Percentiles rank a stretch among this genome's conserved stretches.
Evolutionary conservation across 345 rosid species (phyloP).

Genomic region (Rhizophora apiculata): DNA sequence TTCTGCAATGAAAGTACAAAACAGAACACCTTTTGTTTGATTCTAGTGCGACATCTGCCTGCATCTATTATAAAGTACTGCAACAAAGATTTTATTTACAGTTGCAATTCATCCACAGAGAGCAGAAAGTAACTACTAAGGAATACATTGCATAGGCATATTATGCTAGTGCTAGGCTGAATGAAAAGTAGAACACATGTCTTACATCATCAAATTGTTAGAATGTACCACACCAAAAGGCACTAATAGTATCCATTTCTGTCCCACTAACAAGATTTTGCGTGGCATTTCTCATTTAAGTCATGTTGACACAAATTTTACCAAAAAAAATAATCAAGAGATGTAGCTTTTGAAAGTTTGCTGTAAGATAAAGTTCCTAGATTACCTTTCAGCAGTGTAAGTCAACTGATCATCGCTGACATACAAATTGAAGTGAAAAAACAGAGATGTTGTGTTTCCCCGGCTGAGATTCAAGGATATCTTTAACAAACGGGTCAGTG

Average conservation of each 20-base stretch:
- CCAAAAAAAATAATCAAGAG: neutral
- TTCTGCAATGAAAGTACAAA: too few relatives aligned
- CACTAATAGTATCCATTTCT: neutral
- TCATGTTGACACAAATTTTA: neutral
- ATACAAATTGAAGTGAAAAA: slow-evolving; percentile 61
- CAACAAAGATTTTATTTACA: too few relatives aligned
- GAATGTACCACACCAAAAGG: neutral
- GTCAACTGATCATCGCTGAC: slow-evolving; percentile 72
- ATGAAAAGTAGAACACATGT: neutral
- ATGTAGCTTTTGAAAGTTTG: neutral
- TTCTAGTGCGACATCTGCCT: too few relatives aligned
- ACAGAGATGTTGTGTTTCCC: slow-evolving; percentile 51
- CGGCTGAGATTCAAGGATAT: slow-evolving; percentile 61
- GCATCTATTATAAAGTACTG: neutral
- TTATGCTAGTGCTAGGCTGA: neutral
- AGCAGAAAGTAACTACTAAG: neutral
- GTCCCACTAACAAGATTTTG: neutral
- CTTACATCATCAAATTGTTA: neutral
- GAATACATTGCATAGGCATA: neutral
- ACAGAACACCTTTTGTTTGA: too few relatives aligned
- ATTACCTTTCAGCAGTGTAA: slow-evolving; percentile 75
- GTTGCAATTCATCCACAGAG: neutral
- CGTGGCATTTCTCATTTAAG: neutral
- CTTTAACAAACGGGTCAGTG: slow-evolving; percentile 51
- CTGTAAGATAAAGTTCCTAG: neutral